phyloP scores from a whole-genome alignment of 2,329 filamentous ascomycete species.

The Orbilia javanica region DNA sequence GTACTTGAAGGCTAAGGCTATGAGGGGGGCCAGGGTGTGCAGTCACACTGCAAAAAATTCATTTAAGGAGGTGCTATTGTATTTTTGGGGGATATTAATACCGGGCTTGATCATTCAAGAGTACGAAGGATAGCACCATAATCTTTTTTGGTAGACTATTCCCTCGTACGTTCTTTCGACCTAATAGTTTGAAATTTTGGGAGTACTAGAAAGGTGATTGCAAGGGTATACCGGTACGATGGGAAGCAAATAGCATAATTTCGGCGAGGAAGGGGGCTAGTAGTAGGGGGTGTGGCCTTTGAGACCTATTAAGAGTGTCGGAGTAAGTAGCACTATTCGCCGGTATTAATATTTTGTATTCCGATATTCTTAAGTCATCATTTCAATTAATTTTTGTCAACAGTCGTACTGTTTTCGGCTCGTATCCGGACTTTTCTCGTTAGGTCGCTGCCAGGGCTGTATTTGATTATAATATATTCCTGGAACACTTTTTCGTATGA shows the following conservation, averaged over 20 bases:
- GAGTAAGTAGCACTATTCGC: conserved; percentile 18
- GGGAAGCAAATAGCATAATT: conserved; percentile 10
- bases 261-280: conserved; percentile 14
- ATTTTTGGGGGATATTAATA: conserved; percentile 1
- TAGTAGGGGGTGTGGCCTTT: too few species aligned
- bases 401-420: not conserved
- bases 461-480: not conserved
- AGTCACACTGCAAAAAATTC: not conserved
- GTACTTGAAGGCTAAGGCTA: not conserved
- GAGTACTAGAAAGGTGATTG: not conserved
- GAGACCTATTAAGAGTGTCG: not conserved
- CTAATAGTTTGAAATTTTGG: not conserved
- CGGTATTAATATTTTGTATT: conserved; percentile 9
- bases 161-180: not conserved
- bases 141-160: not conserved
- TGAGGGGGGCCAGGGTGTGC: not conserved
- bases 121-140: not conserved
- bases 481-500: not conserved
- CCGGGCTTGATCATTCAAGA: not conserved
- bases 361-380: conserved; percentile 1
- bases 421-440: not conserved
- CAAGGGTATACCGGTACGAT: conserved; percentile 3
- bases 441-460: not conserved
- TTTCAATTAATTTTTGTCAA: not conserved
- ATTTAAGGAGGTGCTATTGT: not conserved